These are phyloP conservation scores for Phanerodontia chrysosporium DNA, from an alignment of 768 basidiomycete genomes.

Conservation along the genomic window DNA sequence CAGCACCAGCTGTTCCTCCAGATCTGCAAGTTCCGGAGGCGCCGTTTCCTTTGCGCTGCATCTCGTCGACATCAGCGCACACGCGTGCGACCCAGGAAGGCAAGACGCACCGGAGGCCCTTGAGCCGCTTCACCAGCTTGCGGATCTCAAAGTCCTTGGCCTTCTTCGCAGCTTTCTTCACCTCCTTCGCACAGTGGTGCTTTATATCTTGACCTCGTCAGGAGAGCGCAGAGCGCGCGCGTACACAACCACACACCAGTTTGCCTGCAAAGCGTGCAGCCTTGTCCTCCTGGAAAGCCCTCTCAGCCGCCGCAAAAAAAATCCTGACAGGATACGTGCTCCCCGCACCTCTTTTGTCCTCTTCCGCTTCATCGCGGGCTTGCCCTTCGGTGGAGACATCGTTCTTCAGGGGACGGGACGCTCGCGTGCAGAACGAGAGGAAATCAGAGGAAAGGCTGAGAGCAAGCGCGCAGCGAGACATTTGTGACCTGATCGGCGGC, in stretches of 20 bases:
- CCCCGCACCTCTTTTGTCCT: neutral
- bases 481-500: too few species aligned
- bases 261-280: slow-evolving; percentile 45
- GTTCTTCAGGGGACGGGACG: too few species aligned
- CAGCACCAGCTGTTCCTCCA: slow-evolving; percentile 55
- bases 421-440: neutral
- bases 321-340: neutral
- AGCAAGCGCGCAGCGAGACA: too few species aligned
- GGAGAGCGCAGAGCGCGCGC: slow-evolving; percentile 1
- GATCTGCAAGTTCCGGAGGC: slow-evolving; percentile 38
- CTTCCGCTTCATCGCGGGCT: neutral
- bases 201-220: slow-evolving; percentile 28
- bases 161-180: slow-evolving; percentile 75
- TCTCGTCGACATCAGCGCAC: neutral
- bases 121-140: slow-evolving; percentile 79
- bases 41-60: slow-evolving; percentile 30
- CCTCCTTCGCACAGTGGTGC: slow-evolving; percentile 73
- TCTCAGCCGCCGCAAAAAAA: neutral
- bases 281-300: slow-evolving; percentile 33
- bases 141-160: slow-evolving; percentile 78
- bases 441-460: neutral
- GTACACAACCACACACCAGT: slow-evolving; percentile 41
- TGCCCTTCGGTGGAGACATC: neutral
- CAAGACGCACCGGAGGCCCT: slow-evolving; percentile 51
- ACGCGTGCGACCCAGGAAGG: neutral